Percentiles rank a stretch among this genome's conserved stretches.
Evolutionary conservation across 2,329 filamentous ascomycete genomes (phyloP).

Genomic region (Pseudopithomyces chartarum): DNA sequence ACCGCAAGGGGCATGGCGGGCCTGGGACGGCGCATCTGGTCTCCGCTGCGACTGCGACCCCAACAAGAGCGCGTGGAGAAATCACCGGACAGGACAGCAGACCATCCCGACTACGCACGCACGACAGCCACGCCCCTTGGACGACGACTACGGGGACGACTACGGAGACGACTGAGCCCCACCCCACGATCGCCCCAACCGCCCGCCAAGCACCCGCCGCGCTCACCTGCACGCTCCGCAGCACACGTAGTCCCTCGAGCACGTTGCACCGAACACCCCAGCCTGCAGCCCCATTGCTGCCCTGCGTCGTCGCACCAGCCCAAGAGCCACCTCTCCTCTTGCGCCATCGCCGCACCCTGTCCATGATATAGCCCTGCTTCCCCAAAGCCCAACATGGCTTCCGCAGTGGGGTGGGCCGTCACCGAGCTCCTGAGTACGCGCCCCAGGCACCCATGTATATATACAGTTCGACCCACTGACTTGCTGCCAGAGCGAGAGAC

Average conservation of each 20-base stretch:
- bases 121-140: neutral
- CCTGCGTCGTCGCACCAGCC: neutral
- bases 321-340: slow-evolving; percentile 16
- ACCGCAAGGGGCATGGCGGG: slow-evolving; percentile 1
- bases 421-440: slow-evolving; percentile 47
- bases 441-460: slow-evolving; percentile 6
- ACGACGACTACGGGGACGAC: neutral
- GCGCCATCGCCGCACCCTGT: slow-evolving; percentile 12
- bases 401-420: slow-evolving; percentile 43
- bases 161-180: neutral
- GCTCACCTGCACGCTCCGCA: neutral
- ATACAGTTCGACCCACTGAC: slow-evolving; percentile 20
- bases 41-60: neutral
- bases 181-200: neutral
- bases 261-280: slow-evolving; percentile 7
- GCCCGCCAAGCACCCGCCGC: neutral
- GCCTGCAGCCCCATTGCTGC: slow-evolving; percentile 3
- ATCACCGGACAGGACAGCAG: slow-evolving; percentile 2
- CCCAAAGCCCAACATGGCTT: slow-evolving; percentile 44
- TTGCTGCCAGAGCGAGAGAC: slow-evolving; percentile 48
- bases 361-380: slow-evolving; percentile 32
- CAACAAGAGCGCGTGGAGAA: neutral
- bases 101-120: neutral
- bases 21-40: neutral
- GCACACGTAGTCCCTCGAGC: too few relatives aligned